Percentiles rank a stretch among this genome's conserved stretches.
Conservation (phyloP, 129 eudicot genomes). For the Gnaphalium uliginosum region DNA sequence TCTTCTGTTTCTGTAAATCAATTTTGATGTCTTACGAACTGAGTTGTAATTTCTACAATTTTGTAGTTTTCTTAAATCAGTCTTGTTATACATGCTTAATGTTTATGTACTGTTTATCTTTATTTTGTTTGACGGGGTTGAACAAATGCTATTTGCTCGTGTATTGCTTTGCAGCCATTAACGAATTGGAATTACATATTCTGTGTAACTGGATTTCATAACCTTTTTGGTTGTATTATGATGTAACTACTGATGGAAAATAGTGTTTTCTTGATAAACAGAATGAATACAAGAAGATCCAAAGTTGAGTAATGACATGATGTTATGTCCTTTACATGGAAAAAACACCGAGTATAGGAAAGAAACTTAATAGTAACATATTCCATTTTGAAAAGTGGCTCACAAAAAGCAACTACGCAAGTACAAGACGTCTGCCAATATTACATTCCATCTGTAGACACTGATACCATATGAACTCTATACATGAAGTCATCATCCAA, state of each 20-base stretch:
- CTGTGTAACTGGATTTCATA: neutral
- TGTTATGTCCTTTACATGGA: neutral
- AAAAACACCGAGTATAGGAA: neutral
- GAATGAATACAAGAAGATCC: neutral
- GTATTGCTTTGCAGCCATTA: neutral
- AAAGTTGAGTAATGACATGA: neutral
- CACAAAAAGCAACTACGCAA: neutral
- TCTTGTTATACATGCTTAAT: constrained; percentile 14
- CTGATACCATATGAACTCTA: neutral
- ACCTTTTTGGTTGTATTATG: neutral
- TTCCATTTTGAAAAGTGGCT: neutral
- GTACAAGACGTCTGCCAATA: constrained; percentile 9
- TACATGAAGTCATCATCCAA: constrained; percentile 8
- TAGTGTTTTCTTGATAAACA: neutral
- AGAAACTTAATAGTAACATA: neutral
- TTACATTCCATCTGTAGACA: constrained; percentile 1
- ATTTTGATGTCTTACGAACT: constrained; percentile 17
- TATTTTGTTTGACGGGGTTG: neutral
- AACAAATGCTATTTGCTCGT: neutral
- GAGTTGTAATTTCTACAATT: constrained; percentile 11
- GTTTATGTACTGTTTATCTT: neutral
- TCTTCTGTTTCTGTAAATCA: constrained; percentile 22
- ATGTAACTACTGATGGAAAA: neutral
- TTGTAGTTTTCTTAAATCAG: neutral
- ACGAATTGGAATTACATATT: neutral